Conservation (phyloP, 2,329 filamentous ascomycete genomes). For the Nemania diffusa region DNA sequence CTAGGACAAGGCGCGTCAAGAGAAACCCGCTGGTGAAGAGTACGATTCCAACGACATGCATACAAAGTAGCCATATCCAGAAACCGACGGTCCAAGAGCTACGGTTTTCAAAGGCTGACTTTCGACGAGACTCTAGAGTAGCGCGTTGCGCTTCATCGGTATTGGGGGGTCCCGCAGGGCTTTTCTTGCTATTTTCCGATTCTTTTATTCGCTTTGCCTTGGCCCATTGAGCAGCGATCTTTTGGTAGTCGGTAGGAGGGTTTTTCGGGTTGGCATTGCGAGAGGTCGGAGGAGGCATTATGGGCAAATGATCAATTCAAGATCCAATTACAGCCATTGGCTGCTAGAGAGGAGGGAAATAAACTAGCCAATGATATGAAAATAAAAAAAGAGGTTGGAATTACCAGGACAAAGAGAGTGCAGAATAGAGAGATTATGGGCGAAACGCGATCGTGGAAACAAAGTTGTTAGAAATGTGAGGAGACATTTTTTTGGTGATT, state of each 20-base stretch:
- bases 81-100: slow-evolving; percentile 72
- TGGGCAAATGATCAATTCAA: slow-evolving; percentile 26
- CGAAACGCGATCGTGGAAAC: slow-evolving; percentile 9
- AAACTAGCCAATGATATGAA: slow-evolving; percentile 5
- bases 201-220: slow-evolving; percentile 63
- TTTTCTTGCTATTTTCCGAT: slow-evolving; percentile 52
- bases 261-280: slow-evolving; percentile 44
- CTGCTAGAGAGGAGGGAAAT: slow-evolving; percentile 16
- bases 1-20: slow-evolving; percentile 83
- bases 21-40: slow-evolving; percentile 97
- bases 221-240: slow-evolving; percentile 64
- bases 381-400: slow-evolving; percentile 11
- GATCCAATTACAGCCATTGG: slow-evolving; percentile 42
- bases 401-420: slow-evolving; percentile 21
- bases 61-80: slow-evolving; percentile 74
- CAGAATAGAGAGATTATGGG: slow-evolving; percentile 2
- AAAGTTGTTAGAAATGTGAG: slow-evolving; percentile 12
- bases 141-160: slow-evolving; percentile 58
- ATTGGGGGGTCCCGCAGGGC: slow-evolving; percentile 48
- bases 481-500: slow-evolving; percentile 14
- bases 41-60: slow-evolving; percentile 84
- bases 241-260: slow-evolving; percentile 59
- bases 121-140: slow-evolving; percentile 60
- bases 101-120: slow-evolving; percentile 61
- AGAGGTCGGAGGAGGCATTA: slow-evolving; percentile 33